Percentiles rank a stretch among this genome's conserved stretches.
These are phyloP conservation scores for Fusarium incarnatum DNA, from an alignment of 2,329 filamentous ascomycete genomes.

Conservation along the genomic window DNA sequence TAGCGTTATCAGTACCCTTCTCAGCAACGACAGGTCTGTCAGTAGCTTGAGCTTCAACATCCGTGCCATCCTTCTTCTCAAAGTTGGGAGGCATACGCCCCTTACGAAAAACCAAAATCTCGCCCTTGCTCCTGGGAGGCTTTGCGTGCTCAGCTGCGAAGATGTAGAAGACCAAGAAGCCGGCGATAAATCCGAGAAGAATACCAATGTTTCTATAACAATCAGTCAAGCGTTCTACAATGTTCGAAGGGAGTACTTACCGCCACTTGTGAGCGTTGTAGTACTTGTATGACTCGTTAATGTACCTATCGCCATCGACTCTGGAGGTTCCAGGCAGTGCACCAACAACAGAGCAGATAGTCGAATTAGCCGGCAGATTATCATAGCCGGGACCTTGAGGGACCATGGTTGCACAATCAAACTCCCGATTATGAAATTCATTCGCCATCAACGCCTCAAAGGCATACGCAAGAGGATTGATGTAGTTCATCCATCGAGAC, in stretches of 20 bases:
- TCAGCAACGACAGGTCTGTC: conserved; percentile 27
- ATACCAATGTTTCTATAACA: conserved; percentile 72
- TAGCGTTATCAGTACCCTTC: conserved; percentile 21
- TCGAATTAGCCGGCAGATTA: conserved; percentile 58
- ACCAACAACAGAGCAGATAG: conserved; percentile 66
- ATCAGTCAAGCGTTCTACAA: rapidly evolving
- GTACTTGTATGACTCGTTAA: conserved; percentile 67
- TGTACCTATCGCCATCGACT: conserved; percentile 71
- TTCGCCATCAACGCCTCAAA: conserved; percentile 46
- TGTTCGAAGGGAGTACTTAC: background rate
- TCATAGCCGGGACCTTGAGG: conserved; percentile 50
- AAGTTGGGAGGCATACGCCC: conserved; percentile 67
- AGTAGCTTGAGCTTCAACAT: conserved; percentile 47
- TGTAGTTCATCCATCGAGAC: conserved; percentile 71
- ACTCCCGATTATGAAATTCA: conserved; percentile 60
- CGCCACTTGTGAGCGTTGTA: conserved; percentile 67
- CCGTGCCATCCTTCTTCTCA: conserved; percentile 63
- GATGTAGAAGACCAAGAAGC: conserved; percentile 73
- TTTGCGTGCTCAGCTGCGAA: conserved; percentile 73
- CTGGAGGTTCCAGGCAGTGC: conserved; percentile 63
- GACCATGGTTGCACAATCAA: conserved; percentile 65
- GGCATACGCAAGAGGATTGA: conserved; percentile 71
- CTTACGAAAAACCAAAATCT: conserved; percentile 74
- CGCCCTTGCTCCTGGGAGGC: conserved; percentile 70
- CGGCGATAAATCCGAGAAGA: conserved; percentile 70